Percentiles rank a stretch among this genome's conserved stretches.
Evolutionary conservation across 164 flowering plant genomes (phyloP).

Genomic region (Macadamia tetraphylla): DNA sequence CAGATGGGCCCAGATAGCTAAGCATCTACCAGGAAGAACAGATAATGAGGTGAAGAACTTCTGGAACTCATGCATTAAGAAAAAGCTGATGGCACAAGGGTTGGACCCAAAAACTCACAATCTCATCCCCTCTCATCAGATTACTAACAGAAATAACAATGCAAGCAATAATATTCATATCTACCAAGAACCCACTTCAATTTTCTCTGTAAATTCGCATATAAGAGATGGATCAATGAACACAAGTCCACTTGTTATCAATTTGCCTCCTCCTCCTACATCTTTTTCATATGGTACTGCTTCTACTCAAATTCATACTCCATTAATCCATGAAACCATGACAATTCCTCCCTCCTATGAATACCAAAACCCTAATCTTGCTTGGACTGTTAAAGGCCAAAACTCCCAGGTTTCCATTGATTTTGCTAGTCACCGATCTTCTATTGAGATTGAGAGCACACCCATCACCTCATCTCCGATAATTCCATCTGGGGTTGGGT

Average conservation of each 20-base stretch:
- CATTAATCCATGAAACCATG: slow-evolving; percentile 10
- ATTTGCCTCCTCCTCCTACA: slow-evolving; percentile 7
- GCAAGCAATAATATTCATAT: slow-evolving; percentile 14
- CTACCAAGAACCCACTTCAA: slow-evolving; percentile 14
- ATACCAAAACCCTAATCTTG: slow-evolving; percentile 18
- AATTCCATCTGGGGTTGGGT: slow-evolving; percentile 18
- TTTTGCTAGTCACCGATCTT: slow-evolving; percentile 6
- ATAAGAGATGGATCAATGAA: neutral
- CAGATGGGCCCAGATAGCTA: slow-evolving; percentile 72
- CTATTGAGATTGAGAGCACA: slow-evolving; percentile 8
- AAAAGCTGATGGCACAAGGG: slow-evolving; percentile 58
- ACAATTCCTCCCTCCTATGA: slow-evolving; percentile 4
- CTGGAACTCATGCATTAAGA: slow-evolving; percentile 75
- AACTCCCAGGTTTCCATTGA: slow-evolving; percentile 2
- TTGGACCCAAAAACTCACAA: slow-evolving; percentile 59
- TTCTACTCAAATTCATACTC: neutral
- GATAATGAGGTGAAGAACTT: slow-evolving; percentile 71
- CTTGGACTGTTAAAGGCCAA: slow-evolving; percentile 16
- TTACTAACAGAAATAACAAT: slow-evolving; percentile 7
- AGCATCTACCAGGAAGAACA: slow-evolving; percentile 63
- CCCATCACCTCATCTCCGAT: slow-evolving; percentile 15
- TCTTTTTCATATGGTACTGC: neutral
- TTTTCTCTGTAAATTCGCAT: slow-evolving; percentile 19
- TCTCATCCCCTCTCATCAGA: slow-evolving; percentile 27
- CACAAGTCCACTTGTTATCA: slow-evolving; percentile 11